Evolutionary conservation across 768 basidiomycete genomes (phyloP), one percentile per base, ranked within the genome.

Genomic region (Plicaturopsis crispa): DNA sequence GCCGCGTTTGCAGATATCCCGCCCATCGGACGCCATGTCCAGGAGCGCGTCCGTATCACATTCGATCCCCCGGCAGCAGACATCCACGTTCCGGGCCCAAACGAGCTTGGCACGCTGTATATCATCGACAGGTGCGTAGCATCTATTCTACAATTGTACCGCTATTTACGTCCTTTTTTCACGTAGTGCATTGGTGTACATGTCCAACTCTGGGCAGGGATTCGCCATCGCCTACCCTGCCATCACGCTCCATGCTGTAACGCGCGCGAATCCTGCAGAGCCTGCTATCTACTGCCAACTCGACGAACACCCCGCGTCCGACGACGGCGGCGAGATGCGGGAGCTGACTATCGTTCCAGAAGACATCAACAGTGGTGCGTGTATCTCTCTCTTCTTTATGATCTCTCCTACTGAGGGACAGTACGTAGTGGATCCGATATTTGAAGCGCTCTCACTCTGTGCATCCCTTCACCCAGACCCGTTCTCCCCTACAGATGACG

Each of bases 201-300:
- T 86, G 60, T 78, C 84, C 3, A 51, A 73, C 8, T 66, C 77
- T 1, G 79, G 79, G 12, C 65, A 67, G 31, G 91, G 89, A 12
- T 83, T 97, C 60, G 78, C 85, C 47, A 75, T 98, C 53, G 69
- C 80, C 41, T 98, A 94, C 57, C 90, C 88, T 7, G 68, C 82
- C 4, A 86, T 99, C 53, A 94, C 90, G 1, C 73, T 99, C 2
- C 96, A 99, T 50, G 96, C 96, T 18, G 73, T 93, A 38, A 88
- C 91, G 1, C 80, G 90, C 32, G 70, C 73, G 3, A 74, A 77
- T 31, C 42, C 39, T 32, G 44, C 61, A 6, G 70, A 67, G 0
- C 80, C 86, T 3, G 83, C 78, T 5, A 73, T 98, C 54, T 98
- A 97, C 59, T 96, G 92, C 55, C 96, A 99, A 49, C 73, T 98